phyloP scores from a whole-genome alignment of 352 stramenopile genomes.

The Phytophthora idaei region DNA sequence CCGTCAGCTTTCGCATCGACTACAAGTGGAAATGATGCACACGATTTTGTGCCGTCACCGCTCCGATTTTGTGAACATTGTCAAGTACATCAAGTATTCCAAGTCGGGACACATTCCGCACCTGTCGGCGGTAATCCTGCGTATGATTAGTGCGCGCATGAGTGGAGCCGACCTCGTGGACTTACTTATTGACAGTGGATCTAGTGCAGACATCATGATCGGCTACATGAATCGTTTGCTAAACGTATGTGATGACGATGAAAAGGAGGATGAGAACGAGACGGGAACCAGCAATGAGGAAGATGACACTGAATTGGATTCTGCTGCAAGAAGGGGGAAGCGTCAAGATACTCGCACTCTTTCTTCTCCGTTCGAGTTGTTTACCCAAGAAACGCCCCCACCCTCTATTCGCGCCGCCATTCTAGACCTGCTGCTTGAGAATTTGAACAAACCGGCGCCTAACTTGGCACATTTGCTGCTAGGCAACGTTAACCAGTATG shows the following conservation, averaged over 20 bases:
- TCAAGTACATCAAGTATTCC: conserved; percentile 87
- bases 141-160: conserved; percentile 71
- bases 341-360: conserved; percentile 50
- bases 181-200: conserved; percentile 67
- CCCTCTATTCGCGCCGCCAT: conserved; percentile 70
- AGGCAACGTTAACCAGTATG: conserved; percentile 52
- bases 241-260: conserved; percentile 68
- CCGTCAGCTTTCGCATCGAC: conserved; percentile 56
- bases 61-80: conserved; percentile 77
- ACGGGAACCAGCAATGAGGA: conserved; percentile 22
- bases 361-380: conserved; percentile 53
- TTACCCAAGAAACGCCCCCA: conserved; percentile 42
- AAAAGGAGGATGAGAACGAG: conserved; percentile 37
- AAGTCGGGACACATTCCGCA: conserved; percentile 76
- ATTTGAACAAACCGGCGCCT: conserved; percentile 72
- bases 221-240: conserved; percentile 84
- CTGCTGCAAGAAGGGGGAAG: conserved; percentile 45
- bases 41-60: conserved; percentile 75
- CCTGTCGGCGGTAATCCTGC: conserved; percentile 71
- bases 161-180: conserved; percentile 65
- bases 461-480: conserved; percentile 81
- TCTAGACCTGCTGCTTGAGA: conserved; percentile 80
- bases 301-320: conserved; percentile 28
- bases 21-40: conserved; percentile 82
- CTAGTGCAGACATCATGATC: conserved; percentile 69